Percentiles rank a stretch among this genome's conserved stretches.
Conservation (phyloP, 768 basidiomycete genomes). For the Psilocybe tampanensis region DNA sequence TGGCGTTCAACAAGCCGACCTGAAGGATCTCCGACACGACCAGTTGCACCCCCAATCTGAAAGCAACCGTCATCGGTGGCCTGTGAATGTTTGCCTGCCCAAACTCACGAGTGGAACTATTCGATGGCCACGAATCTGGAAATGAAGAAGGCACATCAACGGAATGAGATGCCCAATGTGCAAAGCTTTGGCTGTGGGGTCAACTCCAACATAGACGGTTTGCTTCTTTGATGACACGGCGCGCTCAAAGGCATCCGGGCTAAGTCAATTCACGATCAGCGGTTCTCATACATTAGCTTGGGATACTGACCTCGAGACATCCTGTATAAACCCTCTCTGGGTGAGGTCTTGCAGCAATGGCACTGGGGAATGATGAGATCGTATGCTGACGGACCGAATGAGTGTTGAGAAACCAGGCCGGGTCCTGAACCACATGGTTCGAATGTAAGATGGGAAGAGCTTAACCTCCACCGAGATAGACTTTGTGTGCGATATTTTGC, state of each 20-base stretch:
- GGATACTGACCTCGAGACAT: conserved; percentile 42
- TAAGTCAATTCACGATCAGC: conserved; percentile 20
- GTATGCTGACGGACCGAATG: not conserved
- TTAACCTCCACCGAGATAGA: not conserved
- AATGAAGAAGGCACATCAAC: conserved; percentile 84
- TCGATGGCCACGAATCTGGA: conserved; percentile 82
- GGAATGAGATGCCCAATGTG: conserved; percentile 96
- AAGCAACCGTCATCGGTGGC: not conserved
- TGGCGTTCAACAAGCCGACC: conserved; percentile 84
- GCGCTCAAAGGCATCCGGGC: conserved; percentile 42
- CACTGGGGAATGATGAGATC: conserved; percentile 14
- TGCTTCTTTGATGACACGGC: conserved; percentile 41
- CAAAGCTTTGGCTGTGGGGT: conserved; percentile 87
- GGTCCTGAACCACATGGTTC: conserved; percentile 21
- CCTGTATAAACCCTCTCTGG: conserved; percentile 49
- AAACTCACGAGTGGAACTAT: conserved; percentile 79
- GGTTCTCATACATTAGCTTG: not conserved
- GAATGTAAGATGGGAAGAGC: conserved; percentile 1
- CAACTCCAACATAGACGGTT: conserved; percentile 85
- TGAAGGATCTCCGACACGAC: conserved; percentile 95
- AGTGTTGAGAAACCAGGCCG: conserved; percentile 9
- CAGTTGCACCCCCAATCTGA: conserved; percentile 96
- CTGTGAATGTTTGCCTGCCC: not conserved
- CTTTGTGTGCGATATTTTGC: too few species aligned
- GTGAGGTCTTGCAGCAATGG: conserved; percentile 44